Evolutionary conservation across 2,329 filamentous ascomycete genomes (phyloP).

Genomic region (Nemania sp.): DNA sequence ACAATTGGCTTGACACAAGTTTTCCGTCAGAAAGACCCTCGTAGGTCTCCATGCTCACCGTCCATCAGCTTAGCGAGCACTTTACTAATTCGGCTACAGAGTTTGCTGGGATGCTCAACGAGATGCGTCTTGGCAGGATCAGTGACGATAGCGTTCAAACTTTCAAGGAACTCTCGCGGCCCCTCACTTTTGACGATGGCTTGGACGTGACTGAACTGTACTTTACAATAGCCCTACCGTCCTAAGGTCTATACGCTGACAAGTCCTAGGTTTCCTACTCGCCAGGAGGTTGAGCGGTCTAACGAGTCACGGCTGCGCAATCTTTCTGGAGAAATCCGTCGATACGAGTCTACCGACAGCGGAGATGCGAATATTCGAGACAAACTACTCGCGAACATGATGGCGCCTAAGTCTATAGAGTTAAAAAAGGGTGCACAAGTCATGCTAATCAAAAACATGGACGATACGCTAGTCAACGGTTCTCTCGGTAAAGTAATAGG

Average conservation of each 20-base stretch:
- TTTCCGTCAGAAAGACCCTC: conserved; percentile 90
- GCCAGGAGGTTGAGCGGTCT: conserved; percentile 87
- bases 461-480: conserved; percentile 92
- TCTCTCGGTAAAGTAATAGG: conserved; percentile 86
- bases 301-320: conserved; percentile 80
- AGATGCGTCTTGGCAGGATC: conserved; percentile 92
- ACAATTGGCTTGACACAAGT: conserved; percentile 96
- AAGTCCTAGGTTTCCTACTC: conserved; percentile 78
- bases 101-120: conserved; percentile 96
- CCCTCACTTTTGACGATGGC: conserved; percentile 77
- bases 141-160: conserved; percentile 78
- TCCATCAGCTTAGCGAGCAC: background rate
- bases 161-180: conserved; percentile 80
- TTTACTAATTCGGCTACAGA: conserved; percentile 56
- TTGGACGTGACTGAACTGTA: conserved; percentile 87
- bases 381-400: conserved; percentile 86
- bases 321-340: conserved; percentile 74
- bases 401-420: conserved; percentile 84
- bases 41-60: conserved; percentile 54
- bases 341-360: conserved; percentile 79
- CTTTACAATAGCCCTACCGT: background rate
- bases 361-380: conserved; percentile 80
- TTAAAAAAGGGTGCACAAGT: conserved; percentile 95
- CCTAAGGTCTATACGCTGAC: conserved; percentile 30
- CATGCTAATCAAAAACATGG: conserved; percentile 99